Conservation (phyloP, 768 basidiomycete genomes). For the Calocybe indica region DNA sequence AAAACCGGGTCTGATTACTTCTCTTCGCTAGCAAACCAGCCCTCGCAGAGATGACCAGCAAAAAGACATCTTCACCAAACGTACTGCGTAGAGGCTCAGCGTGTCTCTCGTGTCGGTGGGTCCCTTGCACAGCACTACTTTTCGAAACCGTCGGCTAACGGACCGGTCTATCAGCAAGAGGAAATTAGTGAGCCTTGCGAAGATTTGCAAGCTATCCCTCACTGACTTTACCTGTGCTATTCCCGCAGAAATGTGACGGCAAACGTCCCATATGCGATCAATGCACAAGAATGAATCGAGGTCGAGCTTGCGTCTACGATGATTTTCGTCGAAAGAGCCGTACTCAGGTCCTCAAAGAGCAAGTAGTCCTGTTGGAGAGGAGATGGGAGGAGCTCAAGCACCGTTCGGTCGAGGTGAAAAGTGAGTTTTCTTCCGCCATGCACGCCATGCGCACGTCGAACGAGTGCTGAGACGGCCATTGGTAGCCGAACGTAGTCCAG, state of each 20-base stretch:
- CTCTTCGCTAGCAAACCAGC: no score
- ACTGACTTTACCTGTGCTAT: background rate
- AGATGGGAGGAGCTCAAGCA: constrained; percentile 49
- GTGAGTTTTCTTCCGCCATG: no score
- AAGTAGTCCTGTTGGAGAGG: constrained; percentile 45
- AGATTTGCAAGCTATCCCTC: background rate
- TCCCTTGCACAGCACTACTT: background rate
- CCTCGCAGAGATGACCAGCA: no score
- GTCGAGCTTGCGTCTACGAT: constrained; percentile 51
- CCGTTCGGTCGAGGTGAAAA: constrained; percentile 10
- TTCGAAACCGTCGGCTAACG: background rate
- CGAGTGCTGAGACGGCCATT: no score
- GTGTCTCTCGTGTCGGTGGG: constrained; percentile 39
- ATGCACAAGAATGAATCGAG: constrained; percentile 48
- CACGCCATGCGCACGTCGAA: no score
- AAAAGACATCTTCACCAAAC: no score
- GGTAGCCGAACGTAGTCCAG: no score
- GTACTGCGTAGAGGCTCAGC: constrained; percentile 34
- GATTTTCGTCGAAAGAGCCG: constrained; percentile 55
- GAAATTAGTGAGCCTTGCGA: constrained; percentile 30
- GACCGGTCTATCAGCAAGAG: constrained; percentile 25
- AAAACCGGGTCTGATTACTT: no score
- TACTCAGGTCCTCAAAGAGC: constrained; percentile 52
- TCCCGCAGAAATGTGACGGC: constrained; percentile 56
- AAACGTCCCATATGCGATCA: constrained; percentile 48